These are phyloP conservation scores for Capronia americana DNA, from an alignment of 2,329 filamentous ascomycete genomes.

Conservation along the genomic window DNA sequence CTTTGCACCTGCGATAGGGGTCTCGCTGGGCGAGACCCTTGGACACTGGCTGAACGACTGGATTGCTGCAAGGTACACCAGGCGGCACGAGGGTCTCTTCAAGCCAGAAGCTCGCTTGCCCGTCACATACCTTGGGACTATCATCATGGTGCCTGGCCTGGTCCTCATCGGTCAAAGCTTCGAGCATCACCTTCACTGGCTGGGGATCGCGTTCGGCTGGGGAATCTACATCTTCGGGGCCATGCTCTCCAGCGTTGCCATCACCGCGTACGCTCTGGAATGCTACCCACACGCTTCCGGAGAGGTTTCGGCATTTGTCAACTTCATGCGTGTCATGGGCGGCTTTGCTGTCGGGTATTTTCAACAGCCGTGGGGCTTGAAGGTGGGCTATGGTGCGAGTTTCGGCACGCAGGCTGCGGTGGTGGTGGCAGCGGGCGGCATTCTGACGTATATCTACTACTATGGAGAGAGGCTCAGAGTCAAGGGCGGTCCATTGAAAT, in stretches of 20 bases:
- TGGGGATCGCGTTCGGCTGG: conserved; percentile 57
- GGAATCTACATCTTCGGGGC: conserved; percentile 55
- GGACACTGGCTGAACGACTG: conserved; percentile 64
- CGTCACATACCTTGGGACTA: conserved; percentile 54
- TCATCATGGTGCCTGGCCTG: conserved; percentile 58
- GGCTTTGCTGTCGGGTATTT: conserved; percentile 57
- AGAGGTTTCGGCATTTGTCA: conserved; percentile 60
- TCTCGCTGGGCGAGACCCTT: conserved; percentile 58
- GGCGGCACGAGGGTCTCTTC: conserved; percentile 56
- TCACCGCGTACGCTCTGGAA: conserved; percentile 60
- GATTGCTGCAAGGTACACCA: conserved; percentile 54
- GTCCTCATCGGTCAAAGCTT: conserved; percentile 61
- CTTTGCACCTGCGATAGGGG: conserved; percentile 62
- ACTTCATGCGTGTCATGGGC: conserved; percentile 55
- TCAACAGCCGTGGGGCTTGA: conserved; percentile 56
- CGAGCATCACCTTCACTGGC: conserved; percentile 57
- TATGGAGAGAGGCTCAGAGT: conserved; percentile 48
- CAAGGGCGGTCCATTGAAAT: conserved; percentile 41
- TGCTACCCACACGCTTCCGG: conserved; percentile 60
- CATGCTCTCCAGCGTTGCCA: conserved; percentile 47
- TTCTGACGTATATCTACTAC: conserved; percentile 49
- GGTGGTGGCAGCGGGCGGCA: conserved; percentile 44
- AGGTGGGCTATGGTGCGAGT: conserved; percentile 51
- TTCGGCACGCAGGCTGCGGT: conserved; percentile 57
- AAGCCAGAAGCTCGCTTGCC: conserved; percentile 62